Conservation (phyloP, 2,329 filamentous ascomycete species). For the Colletotrichum gloeosporioides region DNA sequence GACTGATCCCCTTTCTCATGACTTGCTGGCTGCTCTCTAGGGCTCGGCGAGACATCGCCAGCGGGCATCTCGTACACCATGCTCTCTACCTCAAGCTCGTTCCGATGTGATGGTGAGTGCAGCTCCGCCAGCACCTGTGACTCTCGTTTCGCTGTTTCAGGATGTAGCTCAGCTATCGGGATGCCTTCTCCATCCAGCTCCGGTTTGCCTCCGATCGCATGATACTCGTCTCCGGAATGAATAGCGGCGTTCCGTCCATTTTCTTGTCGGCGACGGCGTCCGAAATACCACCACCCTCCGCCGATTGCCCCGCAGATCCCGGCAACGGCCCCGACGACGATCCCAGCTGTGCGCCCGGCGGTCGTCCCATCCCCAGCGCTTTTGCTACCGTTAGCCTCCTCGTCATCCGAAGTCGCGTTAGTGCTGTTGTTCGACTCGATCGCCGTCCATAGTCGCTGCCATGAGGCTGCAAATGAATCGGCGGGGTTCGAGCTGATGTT, state of each 20-base stretch:
- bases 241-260: accelerated
- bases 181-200: neutral
- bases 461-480: too few relatives aligned
- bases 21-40: neutral
- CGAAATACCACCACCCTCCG: neutral
- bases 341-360: neutral
- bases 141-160: neutral
- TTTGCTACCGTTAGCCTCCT: too few relatives aligned
- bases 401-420: too few relatives aligned
- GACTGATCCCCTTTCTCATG: neutral
- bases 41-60: neutral
- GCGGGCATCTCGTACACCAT: neutral
- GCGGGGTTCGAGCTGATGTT: too few relatives aligned
- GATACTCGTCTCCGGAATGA: neutral
- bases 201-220: neutral
- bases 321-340: neutral
- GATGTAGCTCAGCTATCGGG: neutral
- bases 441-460: too few relatives aligned
- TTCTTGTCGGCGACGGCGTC: neutral
- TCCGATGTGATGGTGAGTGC: neutral
- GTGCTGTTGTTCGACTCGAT: too few relatives aligned
- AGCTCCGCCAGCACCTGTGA: neutral
- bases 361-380: too few relatives aligned
- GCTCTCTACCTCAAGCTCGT: neutral
- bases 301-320: neutral